A percentile compares a stretch with the other conserved stretches of the same genome.
These are phyloP conservation scores for Dacryopinax primogenitus DNA, from an alignment of 768 basidiomycete genomes.

Conservation along the genomic window DNA sequence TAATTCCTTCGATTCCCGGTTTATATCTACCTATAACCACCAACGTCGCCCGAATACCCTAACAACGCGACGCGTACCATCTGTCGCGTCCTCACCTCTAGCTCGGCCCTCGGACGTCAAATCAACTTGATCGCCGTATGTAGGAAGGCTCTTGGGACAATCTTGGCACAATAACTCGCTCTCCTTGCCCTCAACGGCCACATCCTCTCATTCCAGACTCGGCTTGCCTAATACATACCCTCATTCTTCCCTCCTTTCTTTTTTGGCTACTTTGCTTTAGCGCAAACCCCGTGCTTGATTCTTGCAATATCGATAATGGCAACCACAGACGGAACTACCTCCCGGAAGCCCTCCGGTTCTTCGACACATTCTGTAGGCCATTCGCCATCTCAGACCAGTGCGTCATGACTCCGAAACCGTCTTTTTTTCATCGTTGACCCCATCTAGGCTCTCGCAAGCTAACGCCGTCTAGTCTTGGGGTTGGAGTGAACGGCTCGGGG, in stretches of 20 bases:
- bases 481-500: conserved; percentile 20
- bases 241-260: neutral
- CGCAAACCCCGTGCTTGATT: conserved; percentile 21
- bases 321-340: conserved; percentile 32
- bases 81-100: neutral
- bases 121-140: conserved; percentile 6
- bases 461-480: neutral
- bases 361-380: conserved; percentile 51
- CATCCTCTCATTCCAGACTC: neutral
- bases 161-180: neutral
- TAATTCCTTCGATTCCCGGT: conserved; percentile 9
- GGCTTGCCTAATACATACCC: neutral
- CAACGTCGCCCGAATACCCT: neutral
- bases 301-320: conserved; percentile 26
- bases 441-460: conserved; percentile 4
- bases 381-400: conserved; percentile 48
- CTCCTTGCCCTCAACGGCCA: neutral
- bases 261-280: conserved; percentile 15
- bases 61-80: neutral
- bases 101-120: neutral
- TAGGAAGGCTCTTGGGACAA: neutral
- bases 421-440: neutral
- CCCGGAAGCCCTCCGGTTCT: conserved; percentile 57
- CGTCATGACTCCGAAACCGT: neutral
- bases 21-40: neutral